These are phyloP conservation scores for Lunularia cruciata DNA, from an alignment of 225 moss, liverwort and hornwort species.

Conservation along the genomic window DNA sequence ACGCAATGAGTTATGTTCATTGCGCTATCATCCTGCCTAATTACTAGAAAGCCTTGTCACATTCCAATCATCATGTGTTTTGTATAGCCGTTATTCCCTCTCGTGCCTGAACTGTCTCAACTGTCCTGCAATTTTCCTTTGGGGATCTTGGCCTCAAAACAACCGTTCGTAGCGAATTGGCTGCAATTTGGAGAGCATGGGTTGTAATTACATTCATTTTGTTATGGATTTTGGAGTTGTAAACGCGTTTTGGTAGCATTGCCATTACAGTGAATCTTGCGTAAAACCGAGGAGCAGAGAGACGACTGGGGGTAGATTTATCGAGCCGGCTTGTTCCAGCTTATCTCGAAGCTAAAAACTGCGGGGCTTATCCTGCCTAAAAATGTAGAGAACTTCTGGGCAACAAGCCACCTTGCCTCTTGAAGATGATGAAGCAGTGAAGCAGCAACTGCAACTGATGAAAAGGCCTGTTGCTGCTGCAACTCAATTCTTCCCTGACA, in stretches of 20 bases:
- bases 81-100: conserved; percentile 10
- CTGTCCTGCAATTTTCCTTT: not conserved
- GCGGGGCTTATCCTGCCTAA: conserved; percentile 9
- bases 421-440: conserved; percentile 7
- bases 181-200: conserved; percentile 2
- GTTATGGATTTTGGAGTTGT: conserved; percentile 8
- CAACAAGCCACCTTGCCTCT: conserved; percentile 9
- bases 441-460: conserved; percentile 8
- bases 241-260: not conserved
- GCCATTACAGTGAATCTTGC: conserved; percentile 1
- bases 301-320: not conserved
- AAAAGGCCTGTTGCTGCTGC: conserved; percentile 6
- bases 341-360: conserved; percentile 2
- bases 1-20: conserved; percentile 3
- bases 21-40: not conserved
- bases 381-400: conserved; percentile 12
- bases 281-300: not conserved
- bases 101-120: not conserved
- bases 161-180: not conserved
- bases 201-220: conserved; percentile 10
- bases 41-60: not conserved
- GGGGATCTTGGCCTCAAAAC: not conserved
- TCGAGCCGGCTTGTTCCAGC: conserved; percentile 2
- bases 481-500: conserved; percentile 6
- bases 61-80: not conserved